Percentiles rank a stretch among this genome's conserved stretches.
phyloP scores from a whole-genome alignment of 2,329 filamentous ascomycete genomes.

The Venturia carpophila region DNA sequence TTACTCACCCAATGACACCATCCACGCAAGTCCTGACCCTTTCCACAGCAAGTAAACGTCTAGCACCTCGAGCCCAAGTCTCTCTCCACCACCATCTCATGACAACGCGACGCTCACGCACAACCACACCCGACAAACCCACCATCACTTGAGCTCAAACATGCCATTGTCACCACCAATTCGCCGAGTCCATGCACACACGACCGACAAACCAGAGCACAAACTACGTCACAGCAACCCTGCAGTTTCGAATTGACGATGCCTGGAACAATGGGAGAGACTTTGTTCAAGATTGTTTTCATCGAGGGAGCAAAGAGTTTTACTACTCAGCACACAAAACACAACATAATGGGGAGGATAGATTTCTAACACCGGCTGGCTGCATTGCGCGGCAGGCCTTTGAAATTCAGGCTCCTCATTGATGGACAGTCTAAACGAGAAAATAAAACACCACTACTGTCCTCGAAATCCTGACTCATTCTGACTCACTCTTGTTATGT shows the following conservation, averaged over 20 bases:
- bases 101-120: slow-evolving; percentile 2
- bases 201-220: neutral
- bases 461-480: neutral
- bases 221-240: slow-evolving; percentile 11
- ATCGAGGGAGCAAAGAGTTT: slow-evolving; percentile 10
- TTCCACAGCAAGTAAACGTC: slow-evolving; percentile 40
- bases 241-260: slow-evolving; percentile 11
- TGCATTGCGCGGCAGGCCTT: neutral
- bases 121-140: neutral
- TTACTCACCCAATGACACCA: neutral
- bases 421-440: slow-evolving; percentile 3
- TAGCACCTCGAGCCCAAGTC: slow-evolving; percentile 29
- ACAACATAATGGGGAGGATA: neutral
- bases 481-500: too few species aligned
- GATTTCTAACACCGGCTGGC: slow-evolving; percentile 11
- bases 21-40: slow-evolving; percentile 20
- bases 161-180: slow-evolving; percentile 8
- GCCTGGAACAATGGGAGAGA: neutral
- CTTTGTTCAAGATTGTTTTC: neutral
- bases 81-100: slow-evolving; percentile 9
- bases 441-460: slow-evolving; percentile 10
- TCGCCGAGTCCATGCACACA: slow-evolving; percentile 10
- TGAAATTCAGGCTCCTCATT: slow-evolving; percentile 1
- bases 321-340: slow-evolving; percentile 3
- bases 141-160: neutral